These are phyloP conservation scores for Mycena crocata DNA, from an alignment of 768 basidiomycete genomes.

Conservation along the genomic window DNA sequence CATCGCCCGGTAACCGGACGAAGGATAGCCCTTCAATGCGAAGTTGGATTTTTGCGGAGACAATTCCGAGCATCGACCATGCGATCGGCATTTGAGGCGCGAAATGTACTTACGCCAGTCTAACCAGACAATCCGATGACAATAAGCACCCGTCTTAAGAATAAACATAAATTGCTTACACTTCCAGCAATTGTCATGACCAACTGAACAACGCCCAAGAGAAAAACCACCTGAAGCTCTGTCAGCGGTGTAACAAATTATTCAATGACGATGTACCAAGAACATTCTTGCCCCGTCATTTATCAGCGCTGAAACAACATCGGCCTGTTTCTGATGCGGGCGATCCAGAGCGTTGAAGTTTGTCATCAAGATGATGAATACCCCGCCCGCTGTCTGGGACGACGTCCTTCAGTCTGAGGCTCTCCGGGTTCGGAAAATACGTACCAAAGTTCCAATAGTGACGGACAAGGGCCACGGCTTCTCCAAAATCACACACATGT, in stretches of 20 bases:
- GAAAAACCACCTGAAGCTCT: neutral
- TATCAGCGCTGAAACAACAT: neutral
- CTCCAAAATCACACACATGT: neutral
- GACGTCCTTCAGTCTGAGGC: neutral
- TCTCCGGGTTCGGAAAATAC: neutral
- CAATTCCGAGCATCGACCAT: neutral
- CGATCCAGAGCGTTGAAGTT: neutral
- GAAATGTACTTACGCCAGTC: neutral
- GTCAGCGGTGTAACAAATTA: neutral
- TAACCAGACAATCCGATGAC: neutral
- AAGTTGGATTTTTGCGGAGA: neutral
- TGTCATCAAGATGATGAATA: neutral
- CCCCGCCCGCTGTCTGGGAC: neutral
- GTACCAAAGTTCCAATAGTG: neutral
- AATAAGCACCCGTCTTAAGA: too few species aligned
- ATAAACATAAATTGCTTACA: neutral
- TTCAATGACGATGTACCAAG: neutral
- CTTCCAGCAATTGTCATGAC: neutral
- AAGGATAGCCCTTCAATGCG: neutral
- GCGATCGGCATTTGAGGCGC: neutral
- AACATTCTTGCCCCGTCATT: conserved; percentile 1
- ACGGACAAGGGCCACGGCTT: neutral
- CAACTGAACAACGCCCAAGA: neutral
- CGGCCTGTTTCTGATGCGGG: conserved; percentile 1
- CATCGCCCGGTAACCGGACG: too few species aligned